Conservation (phyloP, 129 eudicot species). For the Oenanthe sinensis region DNA sequence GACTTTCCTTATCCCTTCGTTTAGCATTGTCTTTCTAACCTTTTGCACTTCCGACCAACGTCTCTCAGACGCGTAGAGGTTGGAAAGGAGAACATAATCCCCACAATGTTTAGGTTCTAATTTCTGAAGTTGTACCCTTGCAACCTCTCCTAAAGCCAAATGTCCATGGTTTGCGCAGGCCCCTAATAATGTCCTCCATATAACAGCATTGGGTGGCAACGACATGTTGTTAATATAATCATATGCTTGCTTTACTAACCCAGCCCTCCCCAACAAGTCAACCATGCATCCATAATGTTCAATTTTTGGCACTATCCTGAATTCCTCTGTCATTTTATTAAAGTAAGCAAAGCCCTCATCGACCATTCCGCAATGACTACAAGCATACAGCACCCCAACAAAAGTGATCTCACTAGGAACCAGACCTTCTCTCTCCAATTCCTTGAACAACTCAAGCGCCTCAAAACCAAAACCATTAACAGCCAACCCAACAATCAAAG, state of each 20-base stretch:
- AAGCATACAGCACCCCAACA: constrained; percentile 88
- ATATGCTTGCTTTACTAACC: constrained; percentile 55
- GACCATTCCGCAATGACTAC: constrained; percentile 92
- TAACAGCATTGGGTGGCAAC: constrained; percentile 59
- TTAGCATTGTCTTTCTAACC: constrained; percentile 51
- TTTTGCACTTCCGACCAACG: constrained; percentile 80
- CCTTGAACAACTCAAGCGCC: constrained; percentile 56
- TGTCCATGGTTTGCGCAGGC: constrained; percentile 58
- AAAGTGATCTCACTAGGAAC: constrained; percentile 73
- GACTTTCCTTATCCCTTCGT: constrained; percentile 64
- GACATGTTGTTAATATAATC: constrained; percentile 63
- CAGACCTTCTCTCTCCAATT: constrained; percentile 34
- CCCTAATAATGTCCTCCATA: constrained; percentile 82
- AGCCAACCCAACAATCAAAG: constrained; percentile 78
- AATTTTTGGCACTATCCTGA: constrained; percentile 49
- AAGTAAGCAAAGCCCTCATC: constrained; percentile 69
- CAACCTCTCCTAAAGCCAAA: constrained; percentile 48
- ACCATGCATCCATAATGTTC: constrained; percentile 95
- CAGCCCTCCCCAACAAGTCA: constrained; percentile 77
- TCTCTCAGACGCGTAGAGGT: constrained; percentile 78
- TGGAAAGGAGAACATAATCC: constrained; percentile 77
- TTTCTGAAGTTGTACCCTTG: constrained; percentile 44
- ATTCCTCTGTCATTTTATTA: constrained; percentile 53
- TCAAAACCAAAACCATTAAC: constrained; percentile 63
- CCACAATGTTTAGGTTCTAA: constrained; percentile 90